Evolutionary conservation across 2,329 filamentous ascomycete species (phyloP), one percentile per base, ranked within the genome.

Genomic region (Aureobasidium melanogenum): DNA sequence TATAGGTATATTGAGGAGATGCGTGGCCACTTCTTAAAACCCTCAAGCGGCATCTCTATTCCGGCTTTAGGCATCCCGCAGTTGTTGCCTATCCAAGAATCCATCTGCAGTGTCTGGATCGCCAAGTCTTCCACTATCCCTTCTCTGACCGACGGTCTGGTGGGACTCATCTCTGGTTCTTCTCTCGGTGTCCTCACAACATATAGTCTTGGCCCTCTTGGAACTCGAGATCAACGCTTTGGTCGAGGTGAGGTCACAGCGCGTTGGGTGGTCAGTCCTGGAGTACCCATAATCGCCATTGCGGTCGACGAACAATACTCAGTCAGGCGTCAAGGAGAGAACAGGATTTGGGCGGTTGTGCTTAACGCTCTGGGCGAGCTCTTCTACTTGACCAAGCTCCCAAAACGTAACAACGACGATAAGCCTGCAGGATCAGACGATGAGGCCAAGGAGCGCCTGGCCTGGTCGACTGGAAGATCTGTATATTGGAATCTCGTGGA

Each of bases 301-400:
- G 84, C 84, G 47, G 83, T 96, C 7, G 94, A 99, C 68, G 91
- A 96, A 30, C 84, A 84, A 57, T 94, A 91, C 73, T 92, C 82
- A 52, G 73, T 81, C 28, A 87, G 85, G 67, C 86, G 92, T 32
- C 86, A 87, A 70, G 77, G 82, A 4, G 79, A 86, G 54, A 83
- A 84, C 14, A 86, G 92, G 30, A 83, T 94, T 14, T 97, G 91
- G 91, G 91, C 89, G n/a, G 87, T 93, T 44, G 89, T 85, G n/a
- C 75, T 99, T 57, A 99, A 99, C 71, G 93, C 94, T 0, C 79
- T 99, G 9, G 94, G 94, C 1, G 94, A 99, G 72, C 79, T 96
- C 0, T 97, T 88, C 72, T 96, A 93, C 67, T 78, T 97, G 1
- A 88, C 83, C 1, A 85, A 89, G 52, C 80, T 87, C 7, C 91